Evolutionary conservation across 345 rosid genomes (phyloP), one percentile per base, ranked within the genome.

Genomic region (Salix viminalis): DNA sequence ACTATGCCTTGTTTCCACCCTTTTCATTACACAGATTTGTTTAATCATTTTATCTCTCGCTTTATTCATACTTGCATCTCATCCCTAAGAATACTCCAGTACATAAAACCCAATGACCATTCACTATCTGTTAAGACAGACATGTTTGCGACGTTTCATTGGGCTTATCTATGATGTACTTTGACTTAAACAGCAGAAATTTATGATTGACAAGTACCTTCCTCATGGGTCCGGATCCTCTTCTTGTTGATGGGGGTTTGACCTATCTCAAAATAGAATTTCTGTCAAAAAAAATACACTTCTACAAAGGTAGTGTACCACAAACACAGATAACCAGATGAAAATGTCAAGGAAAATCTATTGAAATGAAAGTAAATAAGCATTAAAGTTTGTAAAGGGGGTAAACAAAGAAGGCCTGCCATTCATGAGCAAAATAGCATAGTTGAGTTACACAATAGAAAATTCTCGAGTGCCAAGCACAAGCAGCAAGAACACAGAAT

Each of bases 161-260:
- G 37, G 30, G n/a, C 11, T 23, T 68, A 12, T 36, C 21, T 37
- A 19, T 36, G 3, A n/a, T 74, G 9, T 42, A 28, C 50, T 46
- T 13, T 46, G 16, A 46, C 50, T 13, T 46, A 34, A 3, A 58
- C 4, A 39, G 14, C 32, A 44, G 10, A 69, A 34, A 26, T 26
- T 16, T 37, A 21, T 15, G 28, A 37, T 41, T 26, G 18, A 39
- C 60, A 67, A 34, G 37, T 87, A 94, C 97, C 96, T 94, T 92
- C 86, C 91, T 91, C 62, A 86, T 74, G 24, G 91, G 87, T 78
- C 97, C 97, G 65, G 92, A 94, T 83, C 91, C 92, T 37, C 86
- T 83, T 89, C 89, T 80, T 71, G 84, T 66, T 68, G 89, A 81
- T 67, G 87, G 85, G 78, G 86, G 48, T 2, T 89, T 91, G 54